Evolutionary conservation across 2,329 filamentous ascomycete genomes (phyloP), one percentile per base, ranked within the genome.

Genomic region (Hymenoscyphus albidus): DNA sequence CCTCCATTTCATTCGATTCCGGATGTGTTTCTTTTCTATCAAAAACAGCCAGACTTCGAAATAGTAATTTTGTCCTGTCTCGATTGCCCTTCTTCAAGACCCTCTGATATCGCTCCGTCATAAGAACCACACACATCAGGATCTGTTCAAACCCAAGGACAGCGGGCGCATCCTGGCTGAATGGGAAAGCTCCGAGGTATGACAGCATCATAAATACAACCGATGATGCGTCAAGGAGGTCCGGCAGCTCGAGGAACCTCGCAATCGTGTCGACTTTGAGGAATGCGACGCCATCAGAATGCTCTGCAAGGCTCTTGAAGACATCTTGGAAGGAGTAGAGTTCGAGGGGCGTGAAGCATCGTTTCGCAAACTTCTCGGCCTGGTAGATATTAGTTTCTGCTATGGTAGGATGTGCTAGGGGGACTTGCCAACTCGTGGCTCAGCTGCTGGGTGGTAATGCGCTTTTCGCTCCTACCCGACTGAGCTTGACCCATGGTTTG

Each of bases 291-390:
- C 81, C 79, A 59, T 82, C 84, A 72, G 89, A 82, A 16, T 82
- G 75, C 70, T 92, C 88, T 68, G 89, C 87, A 22, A 92, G 85
- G 64, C 81, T 84, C 65, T 82, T 83, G 78, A 92, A 92, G 72
- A 91, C 88, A 73, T 90, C 86, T 70, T 87, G 88, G 76, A 91
- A 86, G 39, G 85, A 90, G 76, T 90, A 91, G 38, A 91, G 79
- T 76, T 93, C 90, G 63, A 92, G 80, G 1, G 87, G 82, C 0
- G 86, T 86, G 76, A 90, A 92, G 77, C 87, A 90, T 72, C 87
- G 88, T 65, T 86, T 83, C 63, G 86, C 88, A 74, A 92, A 92
- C 70, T 79, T 83, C 63, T 79, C 77, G 68, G 85, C 85, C 86
- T 89, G 44, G 22, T 35, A 27, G 39, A 12, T 31, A 63, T 16